Percentiles rank a stretch among this genome's conserved stretches.
Evolutionary conservation across 495 filamentous ascomycete genomes (phyloP).

Genomic region (Polyplosphaeria fusca): DNA sequence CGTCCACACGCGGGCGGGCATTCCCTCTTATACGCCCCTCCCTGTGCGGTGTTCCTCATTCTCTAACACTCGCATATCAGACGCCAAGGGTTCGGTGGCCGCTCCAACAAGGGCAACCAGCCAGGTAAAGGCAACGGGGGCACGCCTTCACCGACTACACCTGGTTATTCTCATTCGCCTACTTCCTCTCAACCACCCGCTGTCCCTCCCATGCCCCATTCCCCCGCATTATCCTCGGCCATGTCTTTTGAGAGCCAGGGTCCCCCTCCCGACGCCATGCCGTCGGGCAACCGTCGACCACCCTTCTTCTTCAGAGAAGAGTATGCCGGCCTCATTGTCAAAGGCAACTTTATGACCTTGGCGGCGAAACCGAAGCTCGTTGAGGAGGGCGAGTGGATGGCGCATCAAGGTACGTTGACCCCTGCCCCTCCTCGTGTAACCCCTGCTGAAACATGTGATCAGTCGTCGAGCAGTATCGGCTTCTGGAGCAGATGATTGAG

Average conservation of each 20-base stretch:
- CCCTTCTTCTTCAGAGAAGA: constrained; percentile 75
- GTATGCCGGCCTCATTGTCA: constrained; percentile 82
- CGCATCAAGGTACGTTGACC: constrained; percentile 73
- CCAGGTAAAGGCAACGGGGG: constrained; percentile 36
- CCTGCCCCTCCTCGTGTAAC: constrained; percentile 1
- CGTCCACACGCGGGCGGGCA: background rate
- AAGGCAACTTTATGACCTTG: constrained; percentile 93
- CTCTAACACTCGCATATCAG: constrained; percentile 28
- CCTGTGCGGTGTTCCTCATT: background rate
- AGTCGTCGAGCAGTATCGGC: constrained; percentile 90
- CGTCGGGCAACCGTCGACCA: constrained; percentile 44
- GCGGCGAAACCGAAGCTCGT: constrained; percentile 85
- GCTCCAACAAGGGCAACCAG: constrained; percentile 35
- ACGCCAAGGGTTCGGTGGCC: constrained; percentile 35
- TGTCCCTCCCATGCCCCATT: constrained; percentile 35
- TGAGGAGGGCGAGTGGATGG: constrained; percentile 89
- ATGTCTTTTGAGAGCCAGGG: constrained; percentile 34
- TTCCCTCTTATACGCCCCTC: background rate
- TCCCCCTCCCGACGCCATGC: background rate
- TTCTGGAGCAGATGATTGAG: constrained; percentile 77
- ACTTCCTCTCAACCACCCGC: constrained; percentile 25
- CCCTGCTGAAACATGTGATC: constrained; percentile 23
- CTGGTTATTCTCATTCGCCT: constrained; percentile 19
- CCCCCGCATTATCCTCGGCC: constrained; percentile 34
- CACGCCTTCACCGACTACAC: constrained; percentile 35